phyloP scores from a whole-genome alignment of 2,329 filamentous ascomycete genomes.

The Amauroascus verrucosus region DNA sequence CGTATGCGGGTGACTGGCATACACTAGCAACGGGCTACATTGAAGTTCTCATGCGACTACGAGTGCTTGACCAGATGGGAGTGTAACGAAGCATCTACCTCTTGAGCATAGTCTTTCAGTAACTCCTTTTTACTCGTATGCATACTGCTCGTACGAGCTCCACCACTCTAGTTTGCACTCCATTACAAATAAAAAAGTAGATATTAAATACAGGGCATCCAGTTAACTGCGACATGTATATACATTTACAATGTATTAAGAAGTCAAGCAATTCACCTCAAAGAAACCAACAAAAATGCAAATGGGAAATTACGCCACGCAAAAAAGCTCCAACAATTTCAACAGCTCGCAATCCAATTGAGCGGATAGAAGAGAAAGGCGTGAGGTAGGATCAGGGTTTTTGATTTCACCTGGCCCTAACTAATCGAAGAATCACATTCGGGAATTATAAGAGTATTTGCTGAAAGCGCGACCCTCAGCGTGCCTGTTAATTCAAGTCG shows the following conservation, averaged over 20 bases:
- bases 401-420: no score
- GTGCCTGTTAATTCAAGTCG: neutral
- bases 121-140: no score
- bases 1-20: no score
- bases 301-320: neutral
- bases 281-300: neutral
- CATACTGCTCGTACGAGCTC: neutral
- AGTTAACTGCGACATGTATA: neutral
- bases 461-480: neutral
- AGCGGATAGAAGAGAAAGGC: neutral
- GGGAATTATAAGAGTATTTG: neutral
- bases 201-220: neutral
- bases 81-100: no score
- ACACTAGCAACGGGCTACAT: no score
- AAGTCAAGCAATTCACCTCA: neutral
- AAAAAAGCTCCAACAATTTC: neutral
- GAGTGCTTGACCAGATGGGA: no score
- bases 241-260: neutral
- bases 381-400: neutral
- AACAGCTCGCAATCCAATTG: neutral
- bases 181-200: neutral
- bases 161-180: neutral
- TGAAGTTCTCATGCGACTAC: no score
- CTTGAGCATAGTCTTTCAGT: no score
- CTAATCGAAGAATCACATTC: neutral